Evolutionary conservation across 768 basidiomycete species (phyloP).

Genomic region (Pluteus cervinus): DNA sequence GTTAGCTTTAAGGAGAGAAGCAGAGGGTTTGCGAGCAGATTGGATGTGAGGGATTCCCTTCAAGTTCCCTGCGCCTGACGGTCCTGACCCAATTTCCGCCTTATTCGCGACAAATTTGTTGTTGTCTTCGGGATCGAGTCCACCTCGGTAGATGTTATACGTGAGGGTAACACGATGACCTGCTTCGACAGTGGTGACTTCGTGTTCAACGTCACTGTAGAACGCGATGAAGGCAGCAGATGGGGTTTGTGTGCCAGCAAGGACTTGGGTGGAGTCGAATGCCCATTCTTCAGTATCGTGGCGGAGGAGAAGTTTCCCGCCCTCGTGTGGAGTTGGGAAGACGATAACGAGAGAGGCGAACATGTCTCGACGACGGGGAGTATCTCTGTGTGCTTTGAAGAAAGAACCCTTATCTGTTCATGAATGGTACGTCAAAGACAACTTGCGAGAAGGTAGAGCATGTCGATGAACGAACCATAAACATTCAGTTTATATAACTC

Average conservation of each 20-base stretch:
- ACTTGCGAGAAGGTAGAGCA: too few species aligned
- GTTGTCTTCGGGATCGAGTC: too few species aligned
- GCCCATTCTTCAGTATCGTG: slow-evolving; percentile 22
- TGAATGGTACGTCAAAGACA: neutral
- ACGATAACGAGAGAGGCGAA: slow-evolving; percentile 45
- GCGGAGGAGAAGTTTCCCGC: slow-evolving; percentile 32
- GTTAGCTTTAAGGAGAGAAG: slow-evolving; percentile 4
- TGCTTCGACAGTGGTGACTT: slow-evolving; percentile 25
- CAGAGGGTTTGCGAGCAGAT: neutral
- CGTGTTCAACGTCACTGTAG: slow-evolving; percentile 34
- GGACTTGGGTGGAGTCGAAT: slow-evolving; percentile 27
- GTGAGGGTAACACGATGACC: slow-evolving; percentile 36
- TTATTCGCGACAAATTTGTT: too few species aligned
- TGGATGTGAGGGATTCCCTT: slow-evolving; percentile 1
- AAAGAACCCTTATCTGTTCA: slow-evolving; percentile 24
- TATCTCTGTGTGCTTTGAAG: slow-evolving; percentile 44
- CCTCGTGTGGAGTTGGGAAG: slow-evolving; percentile 36
- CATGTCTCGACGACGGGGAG: slow-evolving; percentile 33
- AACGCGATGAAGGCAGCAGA: slow-evolving; percentile 29
- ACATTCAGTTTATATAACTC: slow-evolving; percentile 43
- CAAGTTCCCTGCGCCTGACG: too few species aligned
- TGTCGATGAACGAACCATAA: slow-evolving; percentile 24
- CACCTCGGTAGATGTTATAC: slow-evolving; percentile 39
- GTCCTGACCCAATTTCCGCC: too few species aligned
- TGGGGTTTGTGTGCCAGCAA: slow-evolving; percentile 13